Evolutionary conservation across 2,329 filamentous ascomycete genomes (phyloP), one percentile per base, ranked within the genome.

Genomic region (Xylaria hypoxylon): DNA sequence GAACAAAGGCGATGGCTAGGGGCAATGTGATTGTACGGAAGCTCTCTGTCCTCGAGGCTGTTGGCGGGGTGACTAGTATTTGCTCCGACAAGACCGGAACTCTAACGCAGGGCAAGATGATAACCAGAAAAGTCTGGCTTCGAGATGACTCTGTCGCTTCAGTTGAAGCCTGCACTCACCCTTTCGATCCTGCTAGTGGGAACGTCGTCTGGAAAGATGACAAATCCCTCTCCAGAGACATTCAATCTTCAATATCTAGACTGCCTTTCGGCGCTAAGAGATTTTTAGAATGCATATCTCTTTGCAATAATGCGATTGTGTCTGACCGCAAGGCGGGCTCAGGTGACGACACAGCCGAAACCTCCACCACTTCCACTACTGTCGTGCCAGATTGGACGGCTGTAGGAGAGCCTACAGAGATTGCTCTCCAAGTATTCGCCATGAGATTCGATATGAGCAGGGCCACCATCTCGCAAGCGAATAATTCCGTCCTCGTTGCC

Each of bases 61-160:
- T 91, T 45, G 89, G 89, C 53, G 88, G 87, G 62, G 88, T 91
- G n/a, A 91, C 88, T 68, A 87, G 89, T 70, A 89, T 91, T 68
- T 91, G 89, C 77, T 90, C 88, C 44, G 89, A 91, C 82, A 91
- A 91, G 80, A 91, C 89, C 4, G 89, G 90, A 48, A 91, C 89
- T 1, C 79, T 90, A 55, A 89, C 87, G 7, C 86, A 89, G 72
- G 86, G 89, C 68, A 88, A 88, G 75, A 90, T 91, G 89, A 86
- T 90, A 50, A 85, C 86, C 22, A 84, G 85, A 60, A 88, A 87
- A 74, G 84, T 89, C 17, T 90, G 87, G 85, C 82, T 91, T 13
- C 83, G 84, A 19, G 84, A 83, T 24, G 82, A 84, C 26, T 82
- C 86, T 13, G 81, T 80, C 26, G 83, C 87, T 70, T 80, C 79